Conservation (phyloP, 148 eudicot species). For the Silene conica region DNA sequence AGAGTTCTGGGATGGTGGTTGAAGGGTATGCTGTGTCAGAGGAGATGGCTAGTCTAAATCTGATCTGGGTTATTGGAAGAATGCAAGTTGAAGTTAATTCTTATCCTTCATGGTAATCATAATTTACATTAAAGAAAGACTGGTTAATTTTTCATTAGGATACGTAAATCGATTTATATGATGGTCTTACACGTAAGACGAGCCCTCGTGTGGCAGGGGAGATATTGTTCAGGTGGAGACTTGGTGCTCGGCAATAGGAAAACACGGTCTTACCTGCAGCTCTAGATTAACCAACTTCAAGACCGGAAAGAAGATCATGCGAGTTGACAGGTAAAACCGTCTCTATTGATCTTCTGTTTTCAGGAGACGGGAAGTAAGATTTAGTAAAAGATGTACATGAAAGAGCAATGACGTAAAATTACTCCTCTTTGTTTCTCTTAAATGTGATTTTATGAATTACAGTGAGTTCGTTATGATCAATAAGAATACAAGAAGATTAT, state of each 20-base stretch:
- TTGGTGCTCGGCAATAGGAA: slow-evolving; percentile 62
- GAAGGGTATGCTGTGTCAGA: slow-evolving; percentile 81
- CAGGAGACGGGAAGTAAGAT: too few species aligned
- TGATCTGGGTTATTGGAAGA: slow-evolving; percentile 82
- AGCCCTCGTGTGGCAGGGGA: slow-evolving; percentile 40
- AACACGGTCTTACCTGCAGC: slow-evolving; percentile 58
- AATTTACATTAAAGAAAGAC: not conserved
- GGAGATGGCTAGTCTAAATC: slow-evolving; percentile 68
- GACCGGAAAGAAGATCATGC: slow-evolving; percentile 42
- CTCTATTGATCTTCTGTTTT: too few species aligned
- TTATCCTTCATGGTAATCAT: slow-evolving; percentile 71
- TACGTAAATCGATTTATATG: too few species aligned
- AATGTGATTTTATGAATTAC: slow-evolving; percentile 6
- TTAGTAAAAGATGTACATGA: not conserved
- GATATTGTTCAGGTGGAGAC: slow-evolving; percentile 61
- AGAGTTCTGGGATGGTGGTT: slow-evolving; percentile 71
- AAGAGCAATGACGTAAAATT: not conserved
- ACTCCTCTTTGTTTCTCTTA: not conserved
- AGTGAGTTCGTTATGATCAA: slow-evolving; percentile 80
- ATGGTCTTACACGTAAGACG: too few species aligned
- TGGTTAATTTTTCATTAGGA: not conserved
- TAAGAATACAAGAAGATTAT: slow-evolving; percentile 61
- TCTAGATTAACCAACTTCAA: slow-evolving; percentile 42
- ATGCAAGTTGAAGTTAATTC: slow-evolving; percentile 66
- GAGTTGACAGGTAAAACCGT: slow-evolving; percentile 51